These are phyloP conservation scores for Trichoderma arundinaceum DNA, from an alignment of 2,329 filamentous ascomycete species.

Conservation along the genomic window DNA sequence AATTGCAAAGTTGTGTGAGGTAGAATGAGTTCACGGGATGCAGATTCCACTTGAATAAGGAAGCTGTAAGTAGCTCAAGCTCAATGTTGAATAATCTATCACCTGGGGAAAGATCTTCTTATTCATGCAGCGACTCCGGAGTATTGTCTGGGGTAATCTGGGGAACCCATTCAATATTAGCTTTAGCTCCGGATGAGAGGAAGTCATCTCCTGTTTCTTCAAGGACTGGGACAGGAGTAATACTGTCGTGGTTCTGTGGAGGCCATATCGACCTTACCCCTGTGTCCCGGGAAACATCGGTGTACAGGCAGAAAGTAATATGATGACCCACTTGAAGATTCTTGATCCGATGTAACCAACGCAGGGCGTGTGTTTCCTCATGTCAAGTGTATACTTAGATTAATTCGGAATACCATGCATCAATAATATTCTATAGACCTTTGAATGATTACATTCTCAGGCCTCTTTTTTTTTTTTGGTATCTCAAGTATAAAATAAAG, in stretches of 20 bases:
- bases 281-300: slow-evolving; percentile 16
- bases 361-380: not conserved
- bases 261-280: not conserved
- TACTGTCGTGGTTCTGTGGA: not conserved
- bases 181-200: slow-evolving; percentile 17
- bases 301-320: not conserved
- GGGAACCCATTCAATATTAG: not conserved
- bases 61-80: no score
- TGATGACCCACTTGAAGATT: not conserved
- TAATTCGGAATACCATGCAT: not conserved
- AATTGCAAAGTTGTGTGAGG: no score
- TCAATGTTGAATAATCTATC: not conserved
- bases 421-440: not conserved
- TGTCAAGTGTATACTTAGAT: no score
- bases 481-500: not conserved
- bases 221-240: not conserved
- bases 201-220: not conserved
- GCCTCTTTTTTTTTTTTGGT: not conserved
- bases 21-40: no score
- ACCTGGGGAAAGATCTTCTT: not conserved
- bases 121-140: not conserved
- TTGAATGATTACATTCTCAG: not conserved
- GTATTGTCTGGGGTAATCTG: slow-evolving; percentile 10
- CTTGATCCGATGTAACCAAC: not conserved
- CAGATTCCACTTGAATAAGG: not conserved